phyloP scores from a whole-genome alignment of 768 basidiomycete species.

The Naganishia vaughanmartiniae region DNA sequence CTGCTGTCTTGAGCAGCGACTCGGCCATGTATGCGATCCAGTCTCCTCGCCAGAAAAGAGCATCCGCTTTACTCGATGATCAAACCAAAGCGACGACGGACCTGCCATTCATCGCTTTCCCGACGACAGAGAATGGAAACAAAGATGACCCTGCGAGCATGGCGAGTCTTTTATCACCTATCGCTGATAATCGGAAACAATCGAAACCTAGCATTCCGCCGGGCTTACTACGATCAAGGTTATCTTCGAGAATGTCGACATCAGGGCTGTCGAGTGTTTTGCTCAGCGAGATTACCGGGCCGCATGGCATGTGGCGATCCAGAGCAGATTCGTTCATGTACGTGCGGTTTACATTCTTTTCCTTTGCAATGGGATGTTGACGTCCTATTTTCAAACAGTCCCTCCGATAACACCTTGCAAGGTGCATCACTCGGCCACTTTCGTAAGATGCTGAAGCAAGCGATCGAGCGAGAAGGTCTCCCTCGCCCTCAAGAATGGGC shows the following conservation, averaged over 20 bases:
- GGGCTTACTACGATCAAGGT: slow-evolving; percentile 25
- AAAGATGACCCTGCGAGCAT: not conserved
- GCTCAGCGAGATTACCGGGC: slow-evolving; percentile 39
- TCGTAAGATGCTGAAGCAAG: slow-evolving; percentile 84
- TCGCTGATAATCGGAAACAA: not conserved
- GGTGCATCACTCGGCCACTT: slow-evolving; percentile 83
- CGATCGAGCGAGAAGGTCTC: slow-evolving; percentile 76
- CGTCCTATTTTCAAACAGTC: slow-evolving; percentile 22
- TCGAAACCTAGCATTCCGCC: slow-evolving; percentile 2
- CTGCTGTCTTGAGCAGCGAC: slow-evolving; percentile 1
- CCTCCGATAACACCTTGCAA: slow-evolving; percentile 64
- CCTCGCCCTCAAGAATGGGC: slow-evolving; percentile 86
- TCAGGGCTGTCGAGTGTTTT: slow-evolving; percentile 34
- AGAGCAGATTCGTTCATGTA: slow-evolving; percentile 86
- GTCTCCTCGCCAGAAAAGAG: slow-evolving; percentile 8
- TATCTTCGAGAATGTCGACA: slow-evolving; percentile 29
- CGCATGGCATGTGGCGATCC: slow-evolving; percentile 65
- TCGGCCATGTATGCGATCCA: not conserved
- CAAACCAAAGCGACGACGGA: not conserved
- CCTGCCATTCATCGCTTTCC: slow-evolving; percentile 1
- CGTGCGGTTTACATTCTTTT: slow-evolving; percentile 47
- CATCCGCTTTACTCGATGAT: not conserved
- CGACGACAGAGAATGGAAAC: slow-evolving; percentile 4
- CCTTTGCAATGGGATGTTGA: slow-evolving; percentile 5
- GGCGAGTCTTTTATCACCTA: slow-evolving; percentile 8